Conservation (phyloP, 345 rosid species). For the Viola odorata region DNA sequence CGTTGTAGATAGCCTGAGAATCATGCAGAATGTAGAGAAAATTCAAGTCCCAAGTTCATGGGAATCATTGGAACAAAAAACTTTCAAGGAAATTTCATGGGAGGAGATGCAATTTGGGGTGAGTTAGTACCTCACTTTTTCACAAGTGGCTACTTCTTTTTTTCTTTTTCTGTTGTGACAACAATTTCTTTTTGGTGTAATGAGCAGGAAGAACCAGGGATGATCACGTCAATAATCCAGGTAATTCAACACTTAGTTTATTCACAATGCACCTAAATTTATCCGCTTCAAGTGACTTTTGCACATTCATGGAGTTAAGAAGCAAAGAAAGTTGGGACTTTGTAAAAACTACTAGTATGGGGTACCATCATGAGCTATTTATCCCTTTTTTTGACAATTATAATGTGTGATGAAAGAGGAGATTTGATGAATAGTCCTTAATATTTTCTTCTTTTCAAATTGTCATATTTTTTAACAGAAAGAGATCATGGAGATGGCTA, state of each 20-base stretch:
- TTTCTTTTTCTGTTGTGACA: background rate
- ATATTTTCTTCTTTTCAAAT: too few relatives aligned
- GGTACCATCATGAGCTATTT: background rate
- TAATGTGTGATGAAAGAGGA: too few relatives aligned
- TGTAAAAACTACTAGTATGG: background rate
- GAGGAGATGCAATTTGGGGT: constrained; percentile 26
- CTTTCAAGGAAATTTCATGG: constrained; percentile 18
- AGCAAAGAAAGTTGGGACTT: too few relatives aligned
- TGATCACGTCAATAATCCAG: constrained; percentile 21
- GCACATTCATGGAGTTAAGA: background rate
- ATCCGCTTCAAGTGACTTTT: background rate
- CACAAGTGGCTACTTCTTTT: background rate
- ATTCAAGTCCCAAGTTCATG: constrained; percentile 23
- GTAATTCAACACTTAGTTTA: background rate
- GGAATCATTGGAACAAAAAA: constrained; percentile 12
- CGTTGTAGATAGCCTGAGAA: constrained; percentile 25
- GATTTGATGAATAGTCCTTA: too few relatives aligned
- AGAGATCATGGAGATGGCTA: constrained; percentile 23
- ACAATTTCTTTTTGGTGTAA: background rate
- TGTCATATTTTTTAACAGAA: constrained; percentile 8
- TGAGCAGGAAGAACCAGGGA: constrained; percentile 17
- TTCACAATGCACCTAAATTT: background rate
- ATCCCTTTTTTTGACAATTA: background rate
- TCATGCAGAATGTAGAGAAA: constrained; percentile 27
- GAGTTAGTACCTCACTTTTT: background rate